Evolutionary conservation across 129 eudicot species (phyloP).

Genomic region (Chrysanthemum seticuspe): DNA sequence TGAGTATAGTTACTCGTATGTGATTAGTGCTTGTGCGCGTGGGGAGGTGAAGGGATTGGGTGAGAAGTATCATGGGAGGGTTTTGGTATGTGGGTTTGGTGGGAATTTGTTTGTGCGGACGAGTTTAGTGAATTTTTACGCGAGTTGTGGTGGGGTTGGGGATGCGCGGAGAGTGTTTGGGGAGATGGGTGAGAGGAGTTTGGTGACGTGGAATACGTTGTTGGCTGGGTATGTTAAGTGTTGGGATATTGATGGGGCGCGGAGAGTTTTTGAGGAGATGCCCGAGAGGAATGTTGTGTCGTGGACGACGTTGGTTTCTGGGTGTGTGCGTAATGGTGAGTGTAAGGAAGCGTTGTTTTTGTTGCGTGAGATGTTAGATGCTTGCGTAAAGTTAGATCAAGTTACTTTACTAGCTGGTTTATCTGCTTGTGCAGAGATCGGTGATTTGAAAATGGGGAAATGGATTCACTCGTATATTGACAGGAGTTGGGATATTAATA

Average conservation of each 20-base stretch:
- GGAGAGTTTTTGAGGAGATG: slow-evolving; percentile 48
- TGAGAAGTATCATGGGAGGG: slow-evolving; percentile 59
- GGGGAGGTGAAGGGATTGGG: slow-evolving; percentile 57
- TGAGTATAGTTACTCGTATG: slow-evolving; percentile 51
- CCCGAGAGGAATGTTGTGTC: slow-evolving; percentile 63
- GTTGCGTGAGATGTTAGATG: slow-evolving; percentile 43
- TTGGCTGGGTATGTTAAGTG: slow-evolving; percentile 43
- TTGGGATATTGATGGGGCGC: slow-evolving; percentile 40
- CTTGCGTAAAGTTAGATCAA: slow-evolving; percentile 46
- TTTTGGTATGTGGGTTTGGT: slow-evolving; percentile 51
- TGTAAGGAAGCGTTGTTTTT: slow-evolving; percentile 49
- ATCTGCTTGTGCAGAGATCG: slow-evolving; percentile 79
- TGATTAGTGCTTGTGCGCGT: slow-evolving; percentile 52
- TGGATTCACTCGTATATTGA: slow-evolving; percentile 60
- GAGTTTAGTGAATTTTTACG: slow-evolving; percentile 59
- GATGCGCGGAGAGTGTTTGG: slow-evolving; percentile 53
- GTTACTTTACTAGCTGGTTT: slow-evolving; percentile 45
- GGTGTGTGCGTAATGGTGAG: slow-evolving; percentile 43
- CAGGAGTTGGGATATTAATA: slow-evolving; percentile 13
- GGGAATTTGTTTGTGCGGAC: slow-evolving; percentile 52
- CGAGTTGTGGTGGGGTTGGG: slow-evolving; percentile 21
- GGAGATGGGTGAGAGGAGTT: slow-evolving; percentile 64
- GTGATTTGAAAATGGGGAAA: slow-evolving; percentile 59
- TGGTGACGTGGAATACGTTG: slow-evolving; percentile 65
- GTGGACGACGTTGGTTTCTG: slow-evolving; percentile 66